Evolutionary conservation across 257 asterid genomes (phyloP).

Genomic region (Eustoma russellianum): DNA sequence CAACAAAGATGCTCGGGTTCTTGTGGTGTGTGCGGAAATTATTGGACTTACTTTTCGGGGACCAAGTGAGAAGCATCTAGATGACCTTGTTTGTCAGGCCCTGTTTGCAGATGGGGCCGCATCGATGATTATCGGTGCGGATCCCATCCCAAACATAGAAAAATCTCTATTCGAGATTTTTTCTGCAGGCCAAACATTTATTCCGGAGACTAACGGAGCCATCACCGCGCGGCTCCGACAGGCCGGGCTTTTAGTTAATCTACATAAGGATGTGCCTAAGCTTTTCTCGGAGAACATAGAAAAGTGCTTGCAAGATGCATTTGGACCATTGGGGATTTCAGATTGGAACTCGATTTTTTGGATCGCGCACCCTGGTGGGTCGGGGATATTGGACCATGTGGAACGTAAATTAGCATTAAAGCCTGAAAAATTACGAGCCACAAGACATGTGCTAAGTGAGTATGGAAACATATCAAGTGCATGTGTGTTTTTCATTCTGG

Average conservation of each 20-base stretch:
- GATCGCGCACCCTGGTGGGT: constrained; percentile 77
- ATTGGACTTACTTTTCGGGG: constrained; percentile 6
- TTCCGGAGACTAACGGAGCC: constrained; percentile 45
- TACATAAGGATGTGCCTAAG: constrained; percentile 44
- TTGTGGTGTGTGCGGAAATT: constrained; percentile 2
- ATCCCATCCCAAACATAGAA: background rate
- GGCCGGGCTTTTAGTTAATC: constrained; percentile 45
- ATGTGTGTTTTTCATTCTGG: constrained; percentile 51
- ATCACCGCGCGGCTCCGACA: constrained; percentile 51
- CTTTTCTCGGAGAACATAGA: constrained; percentile 36
- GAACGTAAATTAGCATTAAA: constrained; percentile 33
- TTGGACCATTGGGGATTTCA: constrained; percentile 36
- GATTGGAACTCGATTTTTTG: constrained; percentile 69
- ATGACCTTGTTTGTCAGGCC: constrained; percentile 16
- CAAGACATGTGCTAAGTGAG: constrained; percentile 49
- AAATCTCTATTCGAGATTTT: constrained; percentile 8
- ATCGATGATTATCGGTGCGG: background rate
- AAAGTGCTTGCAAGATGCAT: constrained; percentile 40
- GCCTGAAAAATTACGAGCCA: constrained; percentile 41
- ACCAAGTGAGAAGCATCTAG: constrained; percentile 1
- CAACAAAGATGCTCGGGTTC: constrained; percentile 2
- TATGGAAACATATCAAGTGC: constrained; percentile 68
- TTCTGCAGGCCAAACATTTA: constrained; percentile 43
- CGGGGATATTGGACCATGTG: constrained; percentile 52
- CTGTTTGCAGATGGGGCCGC: constrained; percentile 4